phyloP scores from a whole-genome alignment of 495 filamentous ascomycete species.

The Aspergillus biplanus region DNA sequence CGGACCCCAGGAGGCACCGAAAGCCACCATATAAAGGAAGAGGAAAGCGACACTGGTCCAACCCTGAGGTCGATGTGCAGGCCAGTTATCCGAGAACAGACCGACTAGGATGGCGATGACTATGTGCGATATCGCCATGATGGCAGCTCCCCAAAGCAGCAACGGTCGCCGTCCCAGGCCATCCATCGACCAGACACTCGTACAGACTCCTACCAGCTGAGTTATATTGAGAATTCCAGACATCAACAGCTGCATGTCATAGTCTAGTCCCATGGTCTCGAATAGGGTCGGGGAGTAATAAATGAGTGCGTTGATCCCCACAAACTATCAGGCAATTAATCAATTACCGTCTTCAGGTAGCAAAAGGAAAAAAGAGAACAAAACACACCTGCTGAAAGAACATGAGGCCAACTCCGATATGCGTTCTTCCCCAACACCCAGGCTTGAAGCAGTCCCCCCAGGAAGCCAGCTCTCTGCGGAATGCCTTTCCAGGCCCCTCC shows the following conservation, averaged over 20 bases:
- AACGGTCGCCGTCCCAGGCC: constrained; percentile 50
- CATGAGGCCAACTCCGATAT: constrained; percentile 56
- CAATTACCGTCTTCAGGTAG: no score
- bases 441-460: constrained; percentile 53
- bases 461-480: constrained; percentile 47
- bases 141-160: constrained; percentile 46
- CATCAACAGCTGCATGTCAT: constrained; percentile 60
- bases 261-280: constrained; percentile 58
- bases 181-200: constrained; percentile 56
- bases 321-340: constrained; percentile 33
- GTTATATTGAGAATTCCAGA: constrained; percentile 61
- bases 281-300: constrained; percentile 64
- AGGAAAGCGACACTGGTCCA: constrained; percentile 54
- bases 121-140: constrained; percentile 55
- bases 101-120: constrained; percentile 56
- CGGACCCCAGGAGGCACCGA: constrained; percentile 52
- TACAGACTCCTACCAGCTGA: constrained; percentile 53
- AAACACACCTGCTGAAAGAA: constrained; percentile 56
- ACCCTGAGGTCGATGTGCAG: constrained; percentile 45
- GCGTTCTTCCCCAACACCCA: constrained; percentile 58
- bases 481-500: constrained; percentile 29
- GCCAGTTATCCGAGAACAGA: constrained; percentile 48
- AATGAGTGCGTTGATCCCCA: constrained; percentile 55
- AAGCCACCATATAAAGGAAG: constrained; percentile 53
- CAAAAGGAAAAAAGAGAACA: constrained; percentile 11